Conservation (phyloP, 768 basidiomycete genomes). For the Leucocoprinus leucothites region DNA sequence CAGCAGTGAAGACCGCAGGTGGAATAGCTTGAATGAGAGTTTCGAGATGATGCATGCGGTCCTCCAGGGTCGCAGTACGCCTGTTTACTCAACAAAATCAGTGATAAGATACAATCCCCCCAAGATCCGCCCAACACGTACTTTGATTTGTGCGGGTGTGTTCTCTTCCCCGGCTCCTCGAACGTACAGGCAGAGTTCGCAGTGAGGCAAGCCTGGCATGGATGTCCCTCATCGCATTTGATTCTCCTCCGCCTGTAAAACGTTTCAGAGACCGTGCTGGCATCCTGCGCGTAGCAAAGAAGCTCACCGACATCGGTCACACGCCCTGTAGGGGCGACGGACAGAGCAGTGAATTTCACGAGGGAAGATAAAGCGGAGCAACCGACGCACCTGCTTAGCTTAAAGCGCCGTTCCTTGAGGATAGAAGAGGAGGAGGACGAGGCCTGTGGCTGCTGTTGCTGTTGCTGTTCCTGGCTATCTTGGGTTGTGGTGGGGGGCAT, state of each 20-base stretch:
- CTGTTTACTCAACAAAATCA: constrained; percentile 30
- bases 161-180: constrained; percentile 83
- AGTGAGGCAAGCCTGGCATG: constrained; percentile 84
- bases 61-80: constrained; percentile 80
- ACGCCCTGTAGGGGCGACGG: constrained; percentile 52
- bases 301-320: constrained; percentile 86
- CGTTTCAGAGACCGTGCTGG: constrained; percentile 9
- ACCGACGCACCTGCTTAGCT: constrained; percentile 70
- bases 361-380: background rate
- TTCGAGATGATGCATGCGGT: constrained; percentile 86
- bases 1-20: constrained; percentile 71
- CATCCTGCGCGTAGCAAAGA: background rate
- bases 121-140: constrained; percentile 31
- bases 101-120: background rate
- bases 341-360: constrained; percentile 3
- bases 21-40: constrained; percentile 84
- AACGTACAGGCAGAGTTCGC: constrained; percentile 82
- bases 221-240: constrained; percentile 87
- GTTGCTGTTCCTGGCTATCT: constrained; percentile 41
- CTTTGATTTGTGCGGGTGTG: constrained; percentile 88
- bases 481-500: constrained; percentile 46
- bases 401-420: constrained; percentile 81
- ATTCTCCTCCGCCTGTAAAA: constrained; percentile 68
- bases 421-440: constrained; percentile 43
- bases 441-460: constrained; percentile 16